phyloP scores from a whole-genome alignment of 192 early-diverging fungal genomes.

The Obelidium mucronatum region DNA sequence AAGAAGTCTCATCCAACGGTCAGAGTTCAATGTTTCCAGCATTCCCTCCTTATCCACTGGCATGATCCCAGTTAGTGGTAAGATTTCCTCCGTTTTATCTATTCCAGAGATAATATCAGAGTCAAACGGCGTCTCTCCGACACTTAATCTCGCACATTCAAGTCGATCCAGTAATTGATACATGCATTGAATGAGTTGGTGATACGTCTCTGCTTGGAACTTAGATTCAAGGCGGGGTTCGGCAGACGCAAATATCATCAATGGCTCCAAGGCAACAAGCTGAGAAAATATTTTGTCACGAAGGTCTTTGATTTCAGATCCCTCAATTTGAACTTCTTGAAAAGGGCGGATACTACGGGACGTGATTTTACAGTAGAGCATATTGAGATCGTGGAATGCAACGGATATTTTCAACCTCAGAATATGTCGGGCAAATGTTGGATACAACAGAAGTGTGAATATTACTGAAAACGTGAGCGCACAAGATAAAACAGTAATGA shows the following conservation, averaged over 20 bases:
- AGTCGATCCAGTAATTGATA: slow-evolving; percentile 21
- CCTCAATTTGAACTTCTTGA: neutral
- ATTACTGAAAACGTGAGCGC: slow-evolving; percentile 31
- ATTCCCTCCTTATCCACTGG: neutral
- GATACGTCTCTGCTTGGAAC: slow-evolving; percentile 22
- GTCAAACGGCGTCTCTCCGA: slow-evolving; percentile 16
- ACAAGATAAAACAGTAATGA: slow-evolving; percentile 6
- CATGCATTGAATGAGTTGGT: slow-evolving; percentile 10
- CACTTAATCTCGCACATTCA: slow-evolving; percentile 11
- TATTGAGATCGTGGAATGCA: slow-evolving; percentile 20
- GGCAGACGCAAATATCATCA: slow-evolving; percentile 13
- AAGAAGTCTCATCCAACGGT: slow-evolving; percentile 10
- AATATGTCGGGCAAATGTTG: slow-evolving; percentile 23
- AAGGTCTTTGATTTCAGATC: neutral
- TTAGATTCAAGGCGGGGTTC: slow-evolving; percentile 30
- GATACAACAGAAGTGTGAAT: slow-evolving; percentile 27
- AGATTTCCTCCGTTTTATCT: neutral
- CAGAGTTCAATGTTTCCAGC: slow-evolving; percentile 10
- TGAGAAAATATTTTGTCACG: slow-evolving; percentile 21
- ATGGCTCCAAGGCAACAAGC: slow-evolving; percentile 19
- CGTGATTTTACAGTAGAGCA: slow-evolving; percentile 14
- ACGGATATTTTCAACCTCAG: neutral
- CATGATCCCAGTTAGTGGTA: slow-evolving; percentile 12
- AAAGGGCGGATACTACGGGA: neutral
- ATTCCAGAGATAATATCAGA: neutral